Evolutionary conservation across 1,284 basidiomycete species (phyloP).

Genomic region (Somion occarium): DNA sequence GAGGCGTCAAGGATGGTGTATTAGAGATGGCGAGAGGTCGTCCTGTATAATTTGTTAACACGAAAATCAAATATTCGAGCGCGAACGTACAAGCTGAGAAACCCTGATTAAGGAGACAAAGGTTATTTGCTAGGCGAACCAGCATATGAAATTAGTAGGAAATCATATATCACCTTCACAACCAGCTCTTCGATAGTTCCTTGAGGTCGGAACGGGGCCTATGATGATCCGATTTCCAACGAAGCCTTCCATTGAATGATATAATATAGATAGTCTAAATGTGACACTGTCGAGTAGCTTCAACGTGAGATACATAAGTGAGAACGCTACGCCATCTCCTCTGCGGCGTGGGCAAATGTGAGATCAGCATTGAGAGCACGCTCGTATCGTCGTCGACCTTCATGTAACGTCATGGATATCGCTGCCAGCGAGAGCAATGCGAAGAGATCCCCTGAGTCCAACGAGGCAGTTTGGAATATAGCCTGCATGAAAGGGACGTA

Average conservation of each 20-base stretch:
- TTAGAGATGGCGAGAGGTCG: no score
- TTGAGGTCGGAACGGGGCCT: no score
- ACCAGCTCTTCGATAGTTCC: no score
- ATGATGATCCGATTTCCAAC: no score
- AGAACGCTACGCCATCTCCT: conserved; percentile 36
- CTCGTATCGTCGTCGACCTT: conserved; percentile 79
- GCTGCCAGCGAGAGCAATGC: conserved; percentile 71
- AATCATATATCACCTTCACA: no score
- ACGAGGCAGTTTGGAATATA: conserved; percentile 89
- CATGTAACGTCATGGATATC: conserved; percentile 72
- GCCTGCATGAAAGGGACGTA: conserved; percentile 90
- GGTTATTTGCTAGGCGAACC: not conserved
- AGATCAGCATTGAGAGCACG: conserved; percentile 37
- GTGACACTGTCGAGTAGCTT: not conserved
- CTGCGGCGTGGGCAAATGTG: conserved; percentile 31
- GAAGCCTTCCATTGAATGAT: no score
- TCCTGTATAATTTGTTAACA: not conserved
- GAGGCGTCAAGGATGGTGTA: not conserved
- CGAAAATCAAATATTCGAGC: not conserved
- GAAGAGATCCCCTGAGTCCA: conserved; percentile 65
- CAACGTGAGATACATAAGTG: not conserved
- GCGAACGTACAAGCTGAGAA: not conserved
- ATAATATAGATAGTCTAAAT: not conserved
- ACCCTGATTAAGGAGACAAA: not conserved
- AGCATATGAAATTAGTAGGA: not conserved